Conservation (phyloP, 208 protist species). For the Leishmania mexicana region DNA sequence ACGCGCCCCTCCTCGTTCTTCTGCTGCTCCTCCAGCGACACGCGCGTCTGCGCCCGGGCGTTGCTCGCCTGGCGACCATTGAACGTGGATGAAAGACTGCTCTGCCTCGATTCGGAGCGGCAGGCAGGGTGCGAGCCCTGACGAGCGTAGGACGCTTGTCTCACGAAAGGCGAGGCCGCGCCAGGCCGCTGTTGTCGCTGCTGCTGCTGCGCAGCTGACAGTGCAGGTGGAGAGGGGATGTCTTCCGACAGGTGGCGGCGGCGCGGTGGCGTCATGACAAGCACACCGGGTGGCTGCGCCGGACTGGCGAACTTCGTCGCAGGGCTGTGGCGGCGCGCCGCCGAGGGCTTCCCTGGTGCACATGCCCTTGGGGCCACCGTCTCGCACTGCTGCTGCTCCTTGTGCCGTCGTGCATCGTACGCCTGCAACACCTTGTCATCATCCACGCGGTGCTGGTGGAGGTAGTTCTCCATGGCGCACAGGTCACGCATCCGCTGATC, state of each 20-base stretch:
- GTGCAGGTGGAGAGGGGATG: constrained; percentile 1
- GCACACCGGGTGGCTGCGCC: constrained; percentile 4
- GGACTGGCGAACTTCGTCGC: constrained; percentile 8
- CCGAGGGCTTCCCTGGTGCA: constrained; percentile 4
- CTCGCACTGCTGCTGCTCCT: constrained; percentile 22
- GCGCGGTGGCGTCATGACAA: constrained; percentile 25
- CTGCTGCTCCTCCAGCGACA: constrained; percentile 36
- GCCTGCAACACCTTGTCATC: constrained; percentile 63
- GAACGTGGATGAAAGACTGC: constrained; percentile 25
- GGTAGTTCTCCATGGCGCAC: constrained; percentile 70
- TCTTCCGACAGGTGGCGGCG: neutral
- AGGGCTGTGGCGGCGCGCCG: constrained; percentile 17
- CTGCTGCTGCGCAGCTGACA: constrained; percentile 2
- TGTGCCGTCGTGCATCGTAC: constrained; percentile 34
- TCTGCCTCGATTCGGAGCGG: constrained; percentile 1
- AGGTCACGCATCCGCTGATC: constrained; percentile 49
- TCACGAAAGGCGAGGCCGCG: constrained; percentile 17
- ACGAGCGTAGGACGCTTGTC: constrained; percentile 14
- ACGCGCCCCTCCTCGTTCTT: constrained; percentile 44
- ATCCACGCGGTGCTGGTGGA: constrained; percentile 68
- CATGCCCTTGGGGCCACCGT: neutral
- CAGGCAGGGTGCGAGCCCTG: constrained; percentile 15
- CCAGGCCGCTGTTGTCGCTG: constrained; percentile 6
- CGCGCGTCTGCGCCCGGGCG: constrained; percentile 29
- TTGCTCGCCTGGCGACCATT: constrained; percentile 49